Evolutionary conservation across 306 rosid genomes (phyloP), one percentile per base, ranked within the genome.

Genomic region (Rosa lucieae): DNA sequence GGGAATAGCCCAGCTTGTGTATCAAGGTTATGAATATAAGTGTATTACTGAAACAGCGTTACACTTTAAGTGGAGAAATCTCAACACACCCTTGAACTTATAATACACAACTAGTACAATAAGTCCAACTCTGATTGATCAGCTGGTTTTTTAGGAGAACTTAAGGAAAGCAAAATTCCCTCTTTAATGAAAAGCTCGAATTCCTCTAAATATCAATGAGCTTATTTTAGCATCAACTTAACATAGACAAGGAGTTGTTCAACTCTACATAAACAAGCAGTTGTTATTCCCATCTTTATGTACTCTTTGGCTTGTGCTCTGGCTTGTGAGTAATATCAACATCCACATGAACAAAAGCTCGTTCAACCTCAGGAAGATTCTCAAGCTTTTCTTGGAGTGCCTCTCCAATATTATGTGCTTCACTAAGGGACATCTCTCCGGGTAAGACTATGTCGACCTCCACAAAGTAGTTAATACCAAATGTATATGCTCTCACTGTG

Each of bases 341-440:
- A 73, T 95, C 99, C n/a, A 92, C 89, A 77, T 95, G 99, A 77
- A 95, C 97, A 74, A 95, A 95, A 5, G 99, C 99, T 81, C 99
- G 80, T 37, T 95, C 98, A 68, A 95, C 89, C 78, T 90, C 93
- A 0, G 92, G 91, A 35, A 95, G 79, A n/a, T 71, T 86, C 76
- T 95, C 93, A 51, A 95, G 92, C 90, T 95, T 95, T 26, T 93
- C 89, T 71, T 95, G 97, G 51, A 95, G 97, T 42, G 96, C 75
- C 80, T 95, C 98, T 39, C 98, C 99, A 43, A 95, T 93, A 52
- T 90, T 86, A 79, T 95, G 98, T 6, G 99, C 98, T 58, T 87
- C 84, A 59, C 55, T 67, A 1, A 95, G 96, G 63, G 89, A 77
- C 87, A 86, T 95, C 39, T 89, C 84, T 29, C 85, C 84, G 0